A percentile compares a stretch with the other conserved stretches of the same genome.
Conservation (phyloP, 2,329 filamentous ascomycete genomes). For the Apiospora saccharicola region DNA sequence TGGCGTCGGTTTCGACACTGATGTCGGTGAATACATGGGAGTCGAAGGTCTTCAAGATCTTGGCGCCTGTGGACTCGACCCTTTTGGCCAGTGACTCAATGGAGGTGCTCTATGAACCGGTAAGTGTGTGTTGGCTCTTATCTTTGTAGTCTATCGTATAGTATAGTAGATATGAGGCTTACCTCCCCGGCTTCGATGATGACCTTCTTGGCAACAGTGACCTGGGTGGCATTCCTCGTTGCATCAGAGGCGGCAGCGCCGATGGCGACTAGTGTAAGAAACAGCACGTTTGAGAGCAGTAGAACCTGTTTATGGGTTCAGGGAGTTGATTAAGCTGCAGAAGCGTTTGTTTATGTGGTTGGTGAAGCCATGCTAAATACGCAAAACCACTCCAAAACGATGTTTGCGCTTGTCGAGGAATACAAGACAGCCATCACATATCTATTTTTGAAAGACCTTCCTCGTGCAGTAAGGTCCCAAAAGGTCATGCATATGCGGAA, state of each 20-base stretch:
- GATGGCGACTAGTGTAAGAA: neutral
- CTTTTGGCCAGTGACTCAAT: slow-evolving; percentile 2
- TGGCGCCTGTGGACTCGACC: slow-evolving; percentile 9
- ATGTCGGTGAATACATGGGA: slow-evolving; percentile 37
- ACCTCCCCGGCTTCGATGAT: slow-evolving; percentile 19
- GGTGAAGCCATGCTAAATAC: no score
- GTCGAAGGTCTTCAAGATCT: slow-evolving; percentile 35
- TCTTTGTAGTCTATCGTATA: neutral
- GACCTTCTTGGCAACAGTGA: slow-evolving; percentile 16
- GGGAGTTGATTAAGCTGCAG: neutral
- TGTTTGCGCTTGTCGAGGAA: neutral
- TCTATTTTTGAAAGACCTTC: neutral
- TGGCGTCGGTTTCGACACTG: slow-evolving; percentile 36
- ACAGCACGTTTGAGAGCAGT: neutral
- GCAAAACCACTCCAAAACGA: neutral
- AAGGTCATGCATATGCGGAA: neutral
- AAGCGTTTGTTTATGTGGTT: no score
- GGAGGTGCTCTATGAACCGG: neutral
- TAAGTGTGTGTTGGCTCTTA: neutral
- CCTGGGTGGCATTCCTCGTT: slow-evolving; percentile 7
- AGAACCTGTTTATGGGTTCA: no score
- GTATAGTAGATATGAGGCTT: neutral
- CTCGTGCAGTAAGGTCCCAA: neutral
- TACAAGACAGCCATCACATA: neutral
- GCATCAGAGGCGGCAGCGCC: neutral